These are phyloP conservation scores for Wickerhamomyces sp. DNA, from an alignment of 1,139 yeast genomes.

Conservation along the genomic window DNA sequence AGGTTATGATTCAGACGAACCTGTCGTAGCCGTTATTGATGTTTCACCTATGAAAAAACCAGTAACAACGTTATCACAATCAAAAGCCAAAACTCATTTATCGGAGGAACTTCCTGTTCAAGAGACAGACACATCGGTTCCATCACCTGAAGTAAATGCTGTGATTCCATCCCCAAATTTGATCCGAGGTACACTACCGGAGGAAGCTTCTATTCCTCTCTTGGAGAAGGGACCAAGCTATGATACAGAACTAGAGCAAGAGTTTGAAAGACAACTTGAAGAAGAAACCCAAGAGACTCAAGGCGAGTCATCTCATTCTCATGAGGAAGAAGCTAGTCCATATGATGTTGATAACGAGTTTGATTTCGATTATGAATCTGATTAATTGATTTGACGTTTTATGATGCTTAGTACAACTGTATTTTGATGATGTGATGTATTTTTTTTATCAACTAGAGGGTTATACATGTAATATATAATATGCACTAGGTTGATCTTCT, in stretches of 20 bases:
- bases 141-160: too few relatives aligned
- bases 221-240: slow-evolving; percentile 5
- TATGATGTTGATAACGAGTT: slow-evolving; percentile 25
- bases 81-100: too few relatives aligned
- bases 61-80: neutral
- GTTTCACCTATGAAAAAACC: neutral
- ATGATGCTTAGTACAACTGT: neutral
- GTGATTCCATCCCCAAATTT: too few relatives aligned
- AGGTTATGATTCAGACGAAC: neutral
- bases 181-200: too few relatives aligned
- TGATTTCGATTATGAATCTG: slow-evolving; percentile 35
- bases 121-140: too few relatives aligned
- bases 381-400: slow-evolving; percentile 10
- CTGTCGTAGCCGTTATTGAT: neutral
- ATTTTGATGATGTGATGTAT: too few relatives aligned
- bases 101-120: too few relatives aligned
- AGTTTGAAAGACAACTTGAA: slow-evolving; percentile 12
- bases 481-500: neutral
- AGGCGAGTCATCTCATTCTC: neutral
- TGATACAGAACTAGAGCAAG: slow-evolving; percentile 16
- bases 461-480: too few relatives aligned
- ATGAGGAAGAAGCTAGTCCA: neutral
- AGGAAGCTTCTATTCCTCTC: neutral
- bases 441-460: too few relatives aligned
- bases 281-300: slow-evolving; percentile 2